Evolutionary conservation across 768 basidiomycete species (phyloP).

Genomic region (Trichaptum fuscoviolaceum): DNA sequence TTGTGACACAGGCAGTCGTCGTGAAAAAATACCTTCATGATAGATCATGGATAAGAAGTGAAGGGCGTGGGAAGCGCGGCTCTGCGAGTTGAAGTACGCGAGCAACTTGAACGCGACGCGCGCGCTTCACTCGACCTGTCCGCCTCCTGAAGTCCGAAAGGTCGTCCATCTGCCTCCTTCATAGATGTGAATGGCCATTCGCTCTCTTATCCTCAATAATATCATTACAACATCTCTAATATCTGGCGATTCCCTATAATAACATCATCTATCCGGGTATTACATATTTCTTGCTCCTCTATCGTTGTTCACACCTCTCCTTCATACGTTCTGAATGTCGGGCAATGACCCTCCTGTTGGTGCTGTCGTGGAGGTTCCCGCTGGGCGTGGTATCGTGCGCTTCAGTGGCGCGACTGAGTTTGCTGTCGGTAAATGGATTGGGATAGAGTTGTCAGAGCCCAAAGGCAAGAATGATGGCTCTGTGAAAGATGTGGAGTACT

Average conservation of each 20-base stretch:
- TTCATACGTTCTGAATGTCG: slow-evolving; percentile 23
- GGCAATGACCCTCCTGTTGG: slow-evolving; percentile 48
- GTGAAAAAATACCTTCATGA: slow-evolving; percentile 21
- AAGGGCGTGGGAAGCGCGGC: neutral
- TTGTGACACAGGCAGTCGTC: slow-evolving; percentile 21
- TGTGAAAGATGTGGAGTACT: slow-evolving; percentile 76
- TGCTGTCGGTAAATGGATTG: slow-evolving; percentile 89
- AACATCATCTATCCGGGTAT: neutral
- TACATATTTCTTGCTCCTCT: neutral
- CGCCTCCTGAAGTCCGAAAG: neutral
- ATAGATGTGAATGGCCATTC: neutral
- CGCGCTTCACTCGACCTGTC: neutral
- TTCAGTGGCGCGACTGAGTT: slow-evolving; percentile 84
- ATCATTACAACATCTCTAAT: neutral
- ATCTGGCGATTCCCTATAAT: neutral
- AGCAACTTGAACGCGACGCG: slow-evolving; percentile 6
- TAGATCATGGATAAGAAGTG: neutral
- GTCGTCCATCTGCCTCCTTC: neutral
- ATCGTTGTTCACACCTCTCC: neutral
- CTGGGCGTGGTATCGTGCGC: slow-evolving; percentile 79
- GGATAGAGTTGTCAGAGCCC: slow-evolving; percentile 77
- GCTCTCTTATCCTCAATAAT: neutral
- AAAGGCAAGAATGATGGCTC: slow-evolving; percentile 96
- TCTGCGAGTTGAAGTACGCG: too few species aligned
- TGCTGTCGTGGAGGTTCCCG: slow-evolving; percentile 72